Base-by-base conservation (phyloP, 2,329 filamentous ascomycete genomes). In the Hypoxylon sp. region DNA sequence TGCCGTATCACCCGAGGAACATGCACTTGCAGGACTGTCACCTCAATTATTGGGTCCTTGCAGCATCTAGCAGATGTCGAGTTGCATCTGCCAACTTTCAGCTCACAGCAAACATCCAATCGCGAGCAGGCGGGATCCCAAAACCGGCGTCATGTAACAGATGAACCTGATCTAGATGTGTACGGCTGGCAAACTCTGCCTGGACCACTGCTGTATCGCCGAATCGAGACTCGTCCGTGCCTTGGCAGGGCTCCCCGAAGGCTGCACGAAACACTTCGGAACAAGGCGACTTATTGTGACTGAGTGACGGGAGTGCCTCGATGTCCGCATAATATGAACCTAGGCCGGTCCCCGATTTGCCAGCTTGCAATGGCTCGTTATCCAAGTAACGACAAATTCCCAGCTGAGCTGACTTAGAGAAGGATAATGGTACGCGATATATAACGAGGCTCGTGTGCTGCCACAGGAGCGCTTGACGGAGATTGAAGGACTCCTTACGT, bases 31-130 rank as follows among this genome's bases (percentile, higher is more conserved):
- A 42, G 30, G 49, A 52, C 24, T 8, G 20, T 20, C 32, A 48
- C 26, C 14, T 18, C 18, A 20, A 49, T 65, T 61, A 58, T 64
- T 67, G 52, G 53, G 54, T 48, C 26, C 55, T 48, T 55, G 64
- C 56, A 67, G 51, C 46, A 57, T 52, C 48, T 40, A 14, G 33
- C 51, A 51, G 55, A 54, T 42, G 44, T 61, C 28, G 51, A 45
- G 4, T 40, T 46, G 48, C 18, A 40, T 5, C 24, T 24, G 33
- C n/a, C 40, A 44, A 42, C 11, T 33, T 44, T 64, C 64, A 64
- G 52, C 64, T 61, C 20, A 1, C 12, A 32, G 42, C 26, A 67
- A 57, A 61, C 52, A 26, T 24, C 56, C 56, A 64, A 61, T 58
- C 33, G 26, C 24, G 18, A 33, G 3, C 11, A 45, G 6, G 12